Percentiles rank a stretch among this genome's conserved stretches.
phyloP scores from a whole-genome alignment of 2,329 filamentous ascomycete genomes.

The Cladosporium sp. region DNA sequence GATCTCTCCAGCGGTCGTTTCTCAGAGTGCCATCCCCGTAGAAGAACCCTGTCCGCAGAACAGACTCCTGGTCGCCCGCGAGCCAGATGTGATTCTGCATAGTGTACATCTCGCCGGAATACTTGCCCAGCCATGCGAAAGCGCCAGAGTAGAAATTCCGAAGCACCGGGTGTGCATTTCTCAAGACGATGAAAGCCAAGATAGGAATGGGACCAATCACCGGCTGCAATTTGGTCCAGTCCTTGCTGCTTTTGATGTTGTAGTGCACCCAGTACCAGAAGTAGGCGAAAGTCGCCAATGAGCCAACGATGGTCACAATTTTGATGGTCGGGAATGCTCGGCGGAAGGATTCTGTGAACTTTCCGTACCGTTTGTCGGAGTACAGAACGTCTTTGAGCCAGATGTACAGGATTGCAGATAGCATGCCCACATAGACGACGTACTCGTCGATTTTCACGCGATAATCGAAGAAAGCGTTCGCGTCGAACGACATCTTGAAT shows the following conservation, averaged over 20 bases:
- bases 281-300: slow-evolving; percentile 33
- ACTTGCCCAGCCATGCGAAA: slow-evolving; percentile 59
- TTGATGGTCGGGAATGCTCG: slow-evolving; percentile 28
- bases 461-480: slow-evolving; percentile 51
- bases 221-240: slow-evolving; percentile 56
- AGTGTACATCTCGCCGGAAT: slow-evolving; percentile 62
- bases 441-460: slow-evolving; percentile 57
- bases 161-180: slow-evolving; percentile 50
- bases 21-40: slow-evolving; percentile 31
- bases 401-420: slow-evolving; percentile 50
- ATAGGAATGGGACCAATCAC: slow-evolving; percentile 59
- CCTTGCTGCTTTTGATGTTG: slow-evolving; percentile 40
- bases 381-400: slow-evolving; percentile 29
- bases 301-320: slow-evolving; percentile 14
- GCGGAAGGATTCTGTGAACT: slow-evolving; percentile 23
- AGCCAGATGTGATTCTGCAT: slow-evolving; percentile 65
- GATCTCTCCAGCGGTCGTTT: slow-evolving; percentile 41
- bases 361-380: slow-evolving; percentile 19
- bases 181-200: slow-evolving; percentile 54
- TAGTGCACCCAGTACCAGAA: slow-evolving; percentile 32
- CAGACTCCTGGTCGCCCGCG: slow-evolving; percentile 58
- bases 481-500: slow-evolving; percentile 54
- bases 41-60: slow-evolving; percentile 47
- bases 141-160: slow-evolving; percentile 48
- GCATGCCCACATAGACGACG: slow-evolving; percentile 60